Evolutionary conservation across 345 rosid genomes (phyloP).

Genomic region (Eucalyptus pumila): DNA sequence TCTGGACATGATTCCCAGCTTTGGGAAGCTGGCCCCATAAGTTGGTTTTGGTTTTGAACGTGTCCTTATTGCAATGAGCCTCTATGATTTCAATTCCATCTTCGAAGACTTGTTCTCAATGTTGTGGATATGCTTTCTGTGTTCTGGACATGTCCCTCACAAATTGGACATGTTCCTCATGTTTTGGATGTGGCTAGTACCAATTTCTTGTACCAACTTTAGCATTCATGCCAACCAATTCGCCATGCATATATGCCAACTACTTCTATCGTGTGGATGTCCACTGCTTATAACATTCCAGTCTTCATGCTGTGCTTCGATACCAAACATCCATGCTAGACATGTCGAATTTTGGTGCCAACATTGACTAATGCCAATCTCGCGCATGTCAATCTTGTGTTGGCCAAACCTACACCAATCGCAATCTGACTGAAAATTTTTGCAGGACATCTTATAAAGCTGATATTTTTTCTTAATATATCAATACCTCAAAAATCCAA

Average conservation of each 20-base stretch:
- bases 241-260: background rate
- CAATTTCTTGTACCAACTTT: no score
- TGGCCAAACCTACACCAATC: background rate
- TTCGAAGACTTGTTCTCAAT: background rate
- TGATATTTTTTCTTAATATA: background rate
- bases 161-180: background rate
- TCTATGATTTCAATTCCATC: background rate
- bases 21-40: background rate
- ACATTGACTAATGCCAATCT: no score
- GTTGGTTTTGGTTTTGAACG: background rate
- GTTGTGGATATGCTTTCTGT: background rate
- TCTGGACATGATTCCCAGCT: background rate
- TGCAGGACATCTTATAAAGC: background rate
- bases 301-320: background rate
- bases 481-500: background rate
- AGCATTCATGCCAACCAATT: background rate
- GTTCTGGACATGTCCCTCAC: background rate
- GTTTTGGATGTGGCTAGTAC: background rate
- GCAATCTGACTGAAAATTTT: background rate
- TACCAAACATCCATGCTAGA: background rate
- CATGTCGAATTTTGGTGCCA: background rate
- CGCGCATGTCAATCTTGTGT: background rate
- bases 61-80: background rate
- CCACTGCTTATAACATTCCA: background rate
- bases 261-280: background rate